A percentile compares a stretch with the other conserved stretches of the same genome.
Conservation (phyloP, 2,329 filamentous ascomycete genomes). For the Orbilia brochopaga region DNA sequence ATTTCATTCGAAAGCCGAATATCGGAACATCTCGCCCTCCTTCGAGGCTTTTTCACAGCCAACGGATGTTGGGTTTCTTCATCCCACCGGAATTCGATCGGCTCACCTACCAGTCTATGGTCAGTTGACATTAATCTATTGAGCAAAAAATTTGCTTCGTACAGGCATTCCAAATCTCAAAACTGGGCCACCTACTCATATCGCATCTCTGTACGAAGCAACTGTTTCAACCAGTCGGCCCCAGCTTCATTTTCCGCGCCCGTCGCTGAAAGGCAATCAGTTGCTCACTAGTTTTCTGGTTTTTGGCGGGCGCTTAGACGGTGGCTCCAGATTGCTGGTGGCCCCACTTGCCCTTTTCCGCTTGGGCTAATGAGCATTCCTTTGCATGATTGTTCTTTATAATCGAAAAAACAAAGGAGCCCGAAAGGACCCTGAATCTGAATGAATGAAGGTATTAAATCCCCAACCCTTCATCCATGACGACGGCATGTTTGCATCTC, state of each 20-base stretch:
- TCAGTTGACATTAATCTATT: background rate
- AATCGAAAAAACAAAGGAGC: background rate
- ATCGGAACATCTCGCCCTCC: background rate
- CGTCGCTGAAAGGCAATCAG: constrained; percentile 40
- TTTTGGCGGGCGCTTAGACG: constrained; percentile 45
- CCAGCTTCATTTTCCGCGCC: constrained; percentile 35
- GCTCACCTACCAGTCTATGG: background rate
- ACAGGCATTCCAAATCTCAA: background rate
- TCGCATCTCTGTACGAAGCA: constrained; percentile 19
- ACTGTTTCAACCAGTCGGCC: constrained; percentile 34
- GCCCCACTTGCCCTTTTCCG: constrained; percentile 47
- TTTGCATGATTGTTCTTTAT: background rate
- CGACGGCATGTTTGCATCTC: background rate
- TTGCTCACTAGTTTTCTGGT: constrained; percentile 21
- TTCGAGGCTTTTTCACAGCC: background rate
- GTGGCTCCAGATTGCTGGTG: constrained; percentile 11
- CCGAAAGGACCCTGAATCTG: background rate
- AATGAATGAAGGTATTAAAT: no score
- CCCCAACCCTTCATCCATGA: constrained; percentile 1
- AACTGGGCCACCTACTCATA: background rate
- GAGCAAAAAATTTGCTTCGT: background rate
- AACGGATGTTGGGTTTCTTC: constrained; percentile 5
- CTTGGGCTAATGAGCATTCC: constrained; percentile 8
- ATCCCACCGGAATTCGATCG: background rate
- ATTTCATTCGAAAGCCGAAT: constrained; percentile 21